A percentile compares a stretch with the other conserved stretches of the same genome.
These are phyloP conservation scores for Penicillium coprophilum DNA, from an alignment of 495 filamentous ascomycete genomes.

Conservation along the genomic window DNA sequence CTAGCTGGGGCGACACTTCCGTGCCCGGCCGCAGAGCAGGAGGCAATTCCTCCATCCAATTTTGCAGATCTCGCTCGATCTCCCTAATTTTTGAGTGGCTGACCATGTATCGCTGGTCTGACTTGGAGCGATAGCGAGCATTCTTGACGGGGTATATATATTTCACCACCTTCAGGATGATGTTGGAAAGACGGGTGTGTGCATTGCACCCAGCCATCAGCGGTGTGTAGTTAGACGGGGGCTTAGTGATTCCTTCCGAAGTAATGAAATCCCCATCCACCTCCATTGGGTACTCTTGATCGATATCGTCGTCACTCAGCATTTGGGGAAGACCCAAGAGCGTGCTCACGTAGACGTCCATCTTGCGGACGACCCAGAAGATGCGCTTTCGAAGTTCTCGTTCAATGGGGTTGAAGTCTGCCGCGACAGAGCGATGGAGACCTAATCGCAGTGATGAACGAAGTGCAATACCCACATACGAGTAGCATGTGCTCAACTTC, in stretches of 20 bases:
- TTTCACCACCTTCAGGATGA: slow-evolving; percentile 81
- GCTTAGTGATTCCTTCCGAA: slow-evolving; percentile 65
- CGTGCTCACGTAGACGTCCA: slow-evolving; percentile 92
- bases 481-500: slow-evolving; percentile 89
- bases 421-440: slow-evolving; percentile 74
- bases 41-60: slow-evolving; percentile 81
- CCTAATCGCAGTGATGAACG: slow-evolving; percentile 84
- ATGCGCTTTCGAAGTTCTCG: slow-evolving; percentile 78
- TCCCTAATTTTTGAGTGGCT: slow-evolving; percentile 86
- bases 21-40: slow-evolving; percentile 69
- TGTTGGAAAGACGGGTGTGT: slow-evolving; percentile 72
- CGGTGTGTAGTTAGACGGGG: slow-evolving; percentile 72
- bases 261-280: slow-evolving; percentile 95
- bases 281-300: slow-evolving; percentile 80
- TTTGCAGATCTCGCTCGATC: slow-evolving; percentile 80
- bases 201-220: slow-evolving; percentile 81
- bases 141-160: slow-evolving; percentile 88
- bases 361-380: slow-evolving; percentile 88
- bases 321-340: slow-evolving; percentile 83
- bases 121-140: slow-evolving; percentile 48
- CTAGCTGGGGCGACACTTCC: slow-evolving; percentile 68
- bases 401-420: slow-evolving; percentile 80
- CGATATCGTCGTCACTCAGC: slow-evolving; percentile 84
- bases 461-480: slow-evolving; percentile 86
- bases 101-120: slow-evolving; percentile 73